Base-by-base conservation (phyloP, 2,329 filamentous ascomycete genomes). In the Coniochaeta sp. region DNA sequence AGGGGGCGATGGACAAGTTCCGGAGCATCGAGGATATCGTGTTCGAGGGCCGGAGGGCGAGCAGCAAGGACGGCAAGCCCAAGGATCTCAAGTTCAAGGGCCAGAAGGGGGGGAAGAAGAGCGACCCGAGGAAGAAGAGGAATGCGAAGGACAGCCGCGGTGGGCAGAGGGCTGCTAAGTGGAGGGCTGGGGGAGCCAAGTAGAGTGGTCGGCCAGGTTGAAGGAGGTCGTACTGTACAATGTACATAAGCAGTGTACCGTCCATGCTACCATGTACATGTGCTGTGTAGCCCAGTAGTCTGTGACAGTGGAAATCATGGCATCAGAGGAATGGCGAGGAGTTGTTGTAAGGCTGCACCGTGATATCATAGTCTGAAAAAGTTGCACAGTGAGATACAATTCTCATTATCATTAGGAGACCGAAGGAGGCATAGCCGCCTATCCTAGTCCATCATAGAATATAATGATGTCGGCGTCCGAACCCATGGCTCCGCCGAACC, bases 41-140 rank as follows among this genome's bases (percentile, higher is more conserved):
- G n/a, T 93, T 93, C 67, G 91, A 96, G 72, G 91, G 91, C 0
- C 86, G 88, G 64, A 82, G 91, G 59, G 90, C 90, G 10, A 90
- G 83, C 59, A 76, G 81, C 34, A 88, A 81, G 60, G 84, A 88
- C 62, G 87, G 83, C 4, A 86, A 80, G 67, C 84, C 84, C 44
- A 88, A 77, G 72, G 84, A 85, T 67, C 71, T 84, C 62, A 87
- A 81, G 71, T 73, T 88, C 64, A 83, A 83, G 67, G 72, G 71
- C 2, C 38, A 40, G 55, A 30, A 34, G 44, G 77, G 72, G 44
- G 77, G 72, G 63, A 84, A 81, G 69, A 77, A 76, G 67, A 75
- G 74, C 17, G 72, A 70, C 64, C 64, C 62, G 61, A 74, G 74
- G 59, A 74, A 70, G 65, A 55, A 47, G 40, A 55, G 24, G 56